Evolutionary conservation across 148 eudicot genomes (phyloP).

Genomic region (Selenicereus undatus): DNA sequence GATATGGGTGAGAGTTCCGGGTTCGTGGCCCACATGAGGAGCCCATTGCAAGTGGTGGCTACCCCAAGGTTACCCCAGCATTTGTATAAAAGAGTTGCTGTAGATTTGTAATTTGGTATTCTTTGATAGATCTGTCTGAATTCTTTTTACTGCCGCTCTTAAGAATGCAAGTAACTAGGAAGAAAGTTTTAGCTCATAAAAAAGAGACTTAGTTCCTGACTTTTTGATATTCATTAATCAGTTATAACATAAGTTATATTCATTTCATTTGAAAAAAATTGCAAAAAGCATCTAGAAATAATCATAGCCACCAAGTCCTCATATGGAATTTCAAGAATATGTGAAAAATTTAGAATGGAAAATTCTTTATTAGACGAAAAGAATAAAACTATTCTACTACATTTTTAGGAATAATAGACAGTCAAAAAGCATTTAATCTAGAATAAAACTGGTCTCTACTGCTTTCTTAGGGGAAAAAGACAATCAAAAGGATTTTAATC

Average conservation of each 20-base stretch:
- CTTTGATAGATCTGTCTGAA: neutral
- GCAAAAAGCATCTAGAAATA: neutral
- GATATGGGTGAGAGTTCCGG: constrained; percentile 28
- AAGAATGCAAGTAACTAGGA: neutral
- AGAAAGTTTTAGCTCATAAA: no score
- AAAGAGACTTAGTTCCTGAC: neutral
- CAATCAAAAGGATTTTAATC: no score
- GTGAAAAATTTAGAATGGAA: neutral
- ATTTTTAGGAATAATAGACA: neutral
- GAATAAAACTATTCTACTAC: neutral
- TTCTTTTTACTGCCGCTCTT: neutral
- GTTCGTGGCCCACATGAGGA: constrained; percentile 24
- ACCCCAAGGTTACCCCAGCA: constrained; percentile 27
- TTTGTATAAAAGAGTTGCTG: constrained; percentile 19
- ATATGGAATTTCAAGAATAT: neutral
- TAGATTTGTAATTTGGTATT: constrained; percentile 1
- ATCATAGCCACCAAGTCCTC: neutral
- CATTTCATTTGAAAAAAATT: no score
- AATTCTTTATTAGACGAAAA: no score
- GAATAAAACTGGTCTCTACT: no score
- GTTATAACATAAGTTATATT: neutral
- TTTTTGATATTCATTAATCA: no score
- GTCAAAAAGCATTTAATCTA: no score
- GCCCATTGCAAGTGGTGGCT: constrained; percentile 27
- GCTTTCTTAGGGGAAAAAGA: no score